Evolutionary conservation across 1,284 basidiomycete genomes (phyloP).

Genomic region (Fomitopsis palustris): DNA sequence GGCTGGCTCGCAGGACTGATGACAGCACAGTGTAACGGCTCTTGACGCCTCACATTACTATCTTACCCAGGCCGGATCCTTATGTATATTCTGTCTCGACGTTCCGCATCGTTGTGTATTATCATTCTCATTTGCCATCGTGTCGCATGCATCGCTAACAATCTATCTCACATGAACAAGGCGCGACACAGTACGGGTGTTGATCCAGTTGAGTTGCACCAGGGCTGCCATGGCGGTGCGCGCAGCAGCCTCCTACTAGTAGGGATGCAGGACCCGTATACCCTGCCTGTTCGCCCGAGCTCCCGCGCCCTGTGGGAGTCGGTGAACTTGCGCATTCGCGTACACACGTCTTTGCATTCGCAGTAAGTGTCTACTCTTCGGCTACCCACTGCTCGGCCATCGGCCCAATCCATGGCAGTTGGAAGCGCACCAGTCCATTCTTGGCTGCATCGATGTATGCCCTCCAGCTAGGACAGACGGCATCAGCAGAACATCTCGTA

Average conservation of each 20-base stretch:
- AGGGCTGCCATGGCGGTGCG: too few species aligned
- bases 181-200: neutral
- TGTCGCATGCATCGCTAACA: conserved; percentile 23
- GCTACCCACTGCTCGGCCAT: conserved; percentile 72
- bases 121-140: conserved; percentile 18
- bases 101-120: conserved; percentile 19
- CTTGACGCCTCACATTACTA: conserved; percentile 10
- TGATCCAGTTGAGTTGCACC: neutral
- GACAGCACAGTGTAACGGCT: conserved; percentile 10
- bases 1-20: neutral
- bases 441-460: conserved; percentile 65
- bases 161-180: conserved; percentile 10
- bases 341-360: neutral
- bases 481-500: neutral
- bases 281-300: too few species aligned
- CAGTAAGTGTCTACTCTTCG: conserved; percentile 49
- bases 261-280: too few species aligned
- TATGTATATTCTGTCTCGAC: conserved; percentile 15
- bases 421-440: conserved; percentile 53
- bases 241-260: too few species aligned
- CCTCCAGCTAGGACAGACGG: conserved; percentile 41
- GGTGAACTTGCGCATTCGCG: too few species aligned
- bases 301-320: too few species aligned
- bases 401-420: conserved; percentile 65
- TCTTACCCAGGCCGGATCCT: conserved; percentile 21